Percentiles rank a stretch among this genome's conserved stretches.
phyloP scores from a whole-genome alignment of 306 rosid species.

The Mucuna pruriens region DNA sequence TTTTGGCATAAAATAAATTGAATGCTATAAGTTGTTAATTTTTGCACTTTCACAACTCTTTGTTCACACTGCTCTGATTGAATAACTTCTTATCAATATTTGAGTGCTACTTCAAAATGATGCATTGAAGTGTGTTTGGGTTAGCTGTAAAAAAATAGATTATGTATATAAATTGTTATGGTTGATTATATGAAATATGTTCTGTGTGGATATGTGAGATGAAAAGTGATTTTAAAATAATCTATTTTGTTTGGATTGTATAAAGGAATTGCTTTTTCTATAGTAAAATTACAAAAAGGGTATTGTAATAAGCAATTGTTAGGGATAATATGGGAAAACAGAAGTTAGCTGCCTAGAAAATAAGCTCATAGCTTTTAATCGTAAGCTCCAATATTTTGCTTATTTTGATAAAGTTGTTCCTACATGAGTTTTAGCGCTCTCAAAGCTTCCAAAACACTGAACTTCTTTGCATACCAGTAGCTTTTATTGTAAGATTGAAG shows the following conservation, averaged over 20 bases:
- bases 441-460: slow-evolving; percentile 21
- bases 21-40: background rate
- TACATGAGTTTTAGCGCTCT: background rate
- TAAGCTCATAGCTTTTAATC: background rate
- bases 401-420: background rate
- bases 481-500: slow-evolving; percentile 23
- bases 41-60: background rate
- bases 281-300: background rate
- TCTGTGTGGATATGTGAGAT: background rate
- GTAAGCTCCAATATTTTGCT: background rate
- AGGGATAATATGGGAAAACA: background rate
- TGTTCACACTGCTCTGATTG: slow-evolving; percentile 15
- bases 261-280: background rate
- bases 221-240: background rate
- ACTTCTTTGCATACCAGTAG: background rate
- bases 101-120: slow-evolving; percentile 7
- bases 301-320: background rate
- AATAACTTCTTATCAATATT: slow-evolving; percentile 19
- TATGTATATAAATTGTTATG: background rate
- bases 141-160: background rate
- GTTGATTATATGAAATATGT: background rate
- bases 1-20: slow-evolving; percentile 4
- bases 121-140: background rate
- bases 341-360: background rate
- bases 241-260: background rate